Conservation (phyloP, 73 alveolate species). For the Uronychia setigera region DNA sequence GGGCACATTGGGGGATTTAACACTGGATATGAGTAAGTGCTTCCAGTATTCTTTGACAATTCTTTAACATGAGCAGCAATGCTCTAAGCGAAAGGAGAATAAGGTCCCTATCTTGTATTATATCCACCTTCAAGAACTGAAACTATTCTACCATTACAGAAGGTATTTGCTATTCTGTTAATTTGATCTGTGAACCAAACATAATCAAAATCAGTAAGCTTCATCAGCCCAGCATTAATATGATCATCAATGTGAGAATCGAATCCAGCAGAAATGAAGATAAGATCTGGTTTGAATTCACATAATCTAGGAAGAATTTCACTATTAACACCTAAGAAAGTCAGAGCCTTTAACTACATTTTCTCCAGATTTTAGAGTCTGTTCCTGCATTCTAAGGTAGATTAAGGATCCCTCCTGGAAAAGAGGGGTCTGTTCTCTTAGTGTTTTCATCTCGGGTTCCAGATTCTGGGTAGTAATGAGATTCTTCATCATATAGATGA, state of each 20-base stretch:
- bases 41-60: not conserved
- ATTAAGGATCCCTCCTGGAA: conserved; percentile 94
- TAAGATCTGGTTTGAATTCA: conserved; percentile 95
- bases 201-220: conserved; percentile 85
- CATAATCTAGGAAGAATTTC: conserved; percentile 86
- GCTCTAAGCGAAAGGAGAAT: not conserved
- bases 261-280: conserved; percentile 98
- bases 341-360: not conserved
- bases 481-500: conserved; percentile 56
- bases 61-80: not conserved
- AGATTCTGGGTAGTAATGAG: conserved; percentile 57
- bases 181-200: conserved; percentile 93
- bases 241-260: conserved; percentile 96
- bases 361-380: conserved; percentile 54
- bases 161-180: conserved; percentile 86
- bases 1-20: not conserved
- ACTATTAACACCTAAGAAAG: conserved; percentile 40
- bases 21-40: not conserved
- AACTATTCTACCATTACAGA: conserved; percentile 88
- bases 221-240: conserved; percentile 67
- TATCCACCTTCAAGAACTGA: conserved; percentile 98
- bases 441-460: conserved; percentile 44
- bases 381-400: conserved; percentile 62
- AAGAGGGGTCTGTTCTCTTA: conserved; percentile 44
- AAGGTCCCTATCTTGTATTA: conserved; percentile 79